Percentiles rank a stretch among this genome's conserved stretches.
Evolutionary conservation across 2,329 filamentous ascomycete genomes (phyloP).

Genomic region (Cercospora brassicicola): DNA sequence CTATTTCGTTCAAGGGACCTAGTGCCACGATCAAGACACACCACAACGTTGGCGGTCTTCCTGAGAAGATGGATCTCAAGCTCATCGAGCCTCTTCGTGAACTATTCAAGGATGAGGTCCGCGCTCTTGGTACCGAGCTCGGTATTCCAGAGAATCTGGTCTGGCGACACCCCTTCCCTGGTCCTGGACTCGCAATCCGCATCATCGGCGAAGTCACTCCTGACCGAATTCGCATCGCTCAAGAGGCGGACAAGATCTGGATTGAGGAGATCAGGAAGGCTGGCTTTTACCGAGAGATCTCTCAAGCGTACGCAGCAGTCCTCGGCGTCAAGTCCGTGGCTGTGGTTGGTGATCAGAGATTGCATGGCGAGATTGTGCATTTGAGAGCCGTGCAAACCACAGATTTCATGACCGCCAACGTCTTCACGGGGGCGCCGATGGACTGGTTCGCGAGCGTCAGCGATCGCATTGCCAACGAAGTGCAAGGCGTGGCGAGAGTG

Average conservation of each 20-base stretch:
- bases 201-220: conserved; percentile 82
- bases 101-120: conserved; percentile 82
- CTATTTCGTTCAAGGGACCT: conserved; percentile 71
- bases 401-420: conserved; percentile 75
- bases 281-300: conserved; percentile 70
- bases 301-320: conserved; percentile 69
- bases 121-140: conserved; percentile 66
- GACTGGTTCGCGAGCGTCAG: conserved; percentile 66
- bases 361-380: conserved; percentile 63
- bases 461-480: conserved; percentile 71
- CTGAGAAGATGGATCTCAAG: conserved; percentile 63
- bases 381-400: conserved; percentile 62
- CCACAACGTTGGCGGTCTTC: conserved; percentile 71
- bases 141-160: conserved; percentile 73
- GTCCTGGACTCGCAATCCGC: conserved; percentile 72
- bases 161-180: conserved; percentile 76
- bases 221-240: conserved; percentile 74
- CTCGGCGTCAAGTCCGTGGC: conserved; percentile 65
- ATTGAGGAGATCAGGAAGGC: conserved; percentile 72
- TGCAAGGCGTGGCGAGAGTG: conserved; percentile 70
- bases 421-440: conserved; percentile 62
- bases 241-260: conserved; percentile 77
- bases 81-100: conserved; percentile 77
- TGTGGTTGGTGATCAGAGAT: conserved; percentile 69
- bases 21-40: conserved; percentile 72